A percentile compares a stretch with the other conserved stretches of the same genome.
phyloP scores from a whole-genome alignment of 805 yeast genomes.

The Starmerella geochares region DNA sequence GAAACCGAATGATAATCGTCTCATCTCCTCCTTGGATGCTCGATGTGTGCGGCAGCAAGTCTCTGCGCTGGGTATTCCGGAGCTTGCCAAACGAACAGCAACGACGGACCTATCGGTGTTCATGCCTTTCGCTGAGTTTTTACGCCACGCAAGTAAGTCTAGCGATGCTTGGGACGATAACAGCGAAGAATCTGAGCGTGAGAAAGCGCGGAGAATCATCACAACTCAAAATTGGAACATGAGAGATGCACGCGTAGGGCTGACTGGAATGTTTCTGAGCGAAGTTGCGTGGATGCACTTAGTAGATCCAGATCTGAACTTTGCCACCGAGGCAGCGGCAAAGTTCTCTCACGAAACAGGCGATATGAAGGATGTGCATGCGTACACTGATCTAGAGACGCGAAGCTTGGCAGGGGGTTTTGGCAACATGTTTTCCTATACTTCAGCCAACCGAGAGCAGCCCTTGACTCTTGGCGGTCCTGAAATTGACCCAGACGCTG shows the following conservation, averaged over 20 bases:
- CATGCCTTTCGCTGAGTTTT: conserved; percentile 34
- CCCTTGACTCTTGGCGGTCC: conserved; percentile 2
- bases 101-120: conserved; percentile 33
- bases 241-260: conserved; percentile 34
- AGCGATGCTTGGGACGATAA: conserved; percentile 1
- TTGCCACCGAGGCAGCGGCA: conserved; percentile 31
- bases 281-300: conserved; percentile 36
- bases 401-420: conserved; percentile 31
- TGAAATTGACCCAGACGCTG: conserved; percentile 31
- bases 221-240: conserved; percentile 30
- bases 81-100: conserved; percentile 34
- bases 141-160: conserved; percentile 24
- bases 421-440: conserved; percentile 33
- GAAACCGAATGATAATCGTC: conserved; percentile 36
- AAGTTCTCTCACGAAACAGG: conserved; percentile 23
- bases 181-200: conserved; percentile 28
- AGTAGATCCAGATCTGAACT: conserved; percentile 33
- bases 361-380: conserved; percentile 21
- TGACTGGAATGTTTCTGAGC: conserved; percentile 35
- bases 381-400: conserved; percentile 29
- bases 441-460: background rate
- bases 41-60: conserved; percentile 37
- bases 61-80: conserved; percentile 36
- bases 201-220: conserved; percentile 28
- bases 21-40: conserved; percentile 35